phyloP scores from a whole-genome alignment of 495 filamentous ascomycete species.

The Neurospora intermedia region DNA sequence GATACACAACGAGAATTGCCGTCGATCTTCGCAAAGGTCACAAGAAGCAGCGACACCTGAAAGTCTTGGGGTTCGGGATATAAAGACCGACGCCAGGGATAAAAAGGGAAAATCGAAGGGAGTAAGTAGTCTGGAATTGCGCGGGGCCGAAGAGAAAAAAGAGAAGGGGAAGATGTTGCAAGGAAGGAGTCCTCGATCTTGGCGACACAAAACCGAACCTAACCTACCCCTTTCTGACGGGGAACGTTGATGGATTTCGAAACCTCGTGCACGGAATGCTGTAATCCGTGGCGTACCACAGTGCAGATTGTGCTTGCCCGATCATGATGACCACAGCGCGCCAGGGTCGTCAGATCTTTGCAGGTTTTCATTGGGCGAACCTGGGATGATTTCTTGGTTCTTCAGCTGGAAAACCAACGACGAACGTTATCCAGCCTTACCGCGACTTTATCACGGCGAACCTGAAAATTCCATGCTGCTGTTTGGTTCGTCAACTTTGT shows the following conservation, averaged over 20 bases:
- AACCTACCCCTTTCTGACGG: background rate
- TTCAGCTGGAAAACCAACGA: background rate
- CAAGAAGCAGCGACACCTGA: background rate
- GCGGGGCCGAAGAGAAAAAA: background rate
- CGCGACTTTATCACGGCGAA: background rate
- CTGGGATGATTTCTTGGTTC: background rate
- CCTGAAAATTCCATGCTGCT: background rate
- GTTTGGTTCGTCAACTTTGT: background rate
- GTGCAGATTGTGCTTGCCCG: background rate
- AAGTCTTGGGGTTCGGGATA: background rate
- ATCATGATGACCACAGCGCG: background rate
- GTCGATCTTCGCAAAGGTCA: background rate
- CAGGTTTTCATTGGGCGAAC: background rate
- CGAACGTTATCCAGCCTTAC: background rate
- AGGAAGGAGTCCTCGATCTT: background rate
- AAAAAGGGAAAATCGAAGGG: slow-evolving; percentile 1
- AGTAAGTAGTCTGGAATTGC: background rate
- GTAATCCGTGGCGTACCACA: background rate
- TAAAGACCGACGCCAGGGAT: background rate
- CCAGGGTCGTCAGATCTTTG: background rate
- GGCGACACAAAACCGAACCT: background rate
- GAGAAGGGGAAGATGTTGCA: background rate
- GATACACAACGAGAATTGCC: background rate
- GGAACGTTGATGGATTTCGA: background rate
- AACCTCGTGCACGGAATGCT: background rate